Evolutionary conservation across 495 filamentous ascomycete species (phyloP).

Genomic region (Mytilinidion resinicola): DNA sequence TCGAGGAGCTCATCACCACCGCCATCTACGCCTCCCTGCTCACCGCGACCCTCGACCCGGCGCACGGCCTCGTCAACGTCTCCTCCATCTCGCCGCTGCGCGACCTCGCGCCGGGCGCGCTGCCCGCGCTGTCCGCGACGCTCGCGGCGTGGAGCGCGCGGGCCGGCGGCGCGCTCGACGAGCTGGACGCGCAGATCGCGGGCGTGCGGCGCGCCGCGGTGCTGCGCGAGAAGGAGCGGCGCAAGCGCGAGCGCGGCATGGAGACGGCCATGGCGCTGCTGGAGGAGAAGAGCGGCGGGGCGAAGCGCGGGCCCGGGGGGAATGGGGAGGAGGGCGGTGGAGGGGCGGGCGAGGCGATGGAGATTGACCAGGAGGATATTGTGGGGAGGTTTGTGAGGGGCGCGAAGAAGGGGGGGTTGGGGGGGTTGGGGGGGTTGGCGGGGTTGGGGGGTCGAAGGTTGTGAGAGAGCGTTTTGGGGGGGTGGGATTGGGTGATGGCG

Average conservation of each 20-base stretch:
- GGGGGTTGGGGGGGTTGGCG: constrained; percentile 11
- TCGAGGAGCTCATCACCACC: constrained; percentile 86
- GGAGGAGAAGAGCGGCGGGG: constrained; percentile 35
- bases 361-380: constrained; percentile 47
- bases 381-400: constrained; percentile 35
- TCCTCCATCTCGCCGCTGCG: constrained; percentile 76
- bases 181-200: constrained; percentile 66
- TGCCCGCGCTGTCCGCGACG: constrained; percentile 58
- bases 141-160: constrained; percentile 69
- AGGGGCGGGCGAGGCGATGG: constrained; percentile 50
- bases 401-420: constrained; percentile 26
- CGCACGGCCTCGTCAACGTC: constrained; percentile 62
- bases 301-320: constrained; percentile 40
- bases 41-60: constrained; percentile 73
- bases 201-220: constrained; percentile 50
- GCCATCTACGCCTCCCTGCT: constrained; percentile 83
- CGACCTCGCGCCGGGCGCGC: constrained; percentile 65
- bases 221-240: constrained; percentile 38
- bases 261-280: constrained; percentile 2
- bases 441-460: constrained; percentile 27
- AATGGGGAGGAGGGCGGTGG: constrained; percentile 36
- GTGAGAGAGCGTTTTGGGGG: background rate
- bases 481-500: too few species aligned
- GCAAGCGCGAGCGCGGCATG: constrained; percentile 33
- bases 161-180: constrained; percentile 65